A percentile compares a stretch with the other conserved stretches of the same genome.
These are phyloP conservation scores for Talaromyces ruber DNA, from an alignment of 495 filamentous ascomycete genomes.

Conservation along the genomic window DNA sequence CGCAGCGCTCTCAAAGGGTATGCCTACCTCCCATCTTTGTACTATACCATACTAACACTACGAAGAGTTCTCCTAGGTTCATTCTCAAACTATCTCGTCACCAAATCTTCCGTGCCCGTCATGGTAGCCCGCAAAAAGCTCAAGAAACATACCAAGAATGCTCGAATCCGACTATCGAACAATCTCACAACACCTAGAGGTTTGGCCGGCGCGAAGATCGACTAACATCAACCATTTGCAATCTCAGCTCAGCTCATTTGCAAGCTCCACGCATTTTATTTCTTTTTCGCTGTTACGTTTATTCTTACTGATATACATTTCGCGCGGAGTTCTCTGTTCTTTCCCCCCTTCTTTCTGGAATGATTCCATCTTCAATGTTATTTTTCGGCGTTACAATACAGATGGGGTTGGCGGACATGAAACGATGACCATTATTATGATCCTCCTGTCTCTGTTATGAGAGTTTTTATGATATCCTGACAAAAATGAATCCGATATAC, in stretches of 20 bases:
- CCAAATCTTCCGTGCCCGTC: slow-evolving; percentile 90
- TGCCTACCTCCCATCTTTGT: slow-evolving; percentile 15
- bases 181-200: slow-evolving; percentile 59
- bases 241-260: background rate
- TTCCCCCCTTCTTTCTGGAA: no score
- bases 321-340: background rate
- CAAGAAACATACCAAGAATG: slow-evolving; percentile 60
- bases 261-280: background rate
- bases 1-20: slow-evolving; percentile 90
- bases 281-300: background rate
- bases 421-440: background rate
- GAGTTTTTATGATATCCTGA: background rate
- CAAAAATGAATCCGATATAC: background rate
- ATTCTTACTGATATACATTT: background rate
- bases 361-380: background rate
- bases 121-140: slow-evolving; percentile 84
- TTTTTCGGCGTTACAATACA: background rate
- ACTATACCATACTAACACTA: slow-evolving; percentile 4
- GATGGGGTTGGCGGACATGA: background rate
- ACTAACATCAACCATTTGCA: slow-evolving; percentile 29
- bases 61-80: slow-evolving; percentile 81
- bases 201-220: slow-evolving; percentile 56
- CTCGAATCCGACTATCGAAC: slow-evolving; percentile 58
- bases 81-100: slow-evolving; percentile 94
- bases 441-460: background rate